Percentiles rank a stretch among this genome's conserved stretches.
Conservation (phyloP, 2,329 filamentous ascomycete genomes). For the Fusarium tupiense region DNA sequence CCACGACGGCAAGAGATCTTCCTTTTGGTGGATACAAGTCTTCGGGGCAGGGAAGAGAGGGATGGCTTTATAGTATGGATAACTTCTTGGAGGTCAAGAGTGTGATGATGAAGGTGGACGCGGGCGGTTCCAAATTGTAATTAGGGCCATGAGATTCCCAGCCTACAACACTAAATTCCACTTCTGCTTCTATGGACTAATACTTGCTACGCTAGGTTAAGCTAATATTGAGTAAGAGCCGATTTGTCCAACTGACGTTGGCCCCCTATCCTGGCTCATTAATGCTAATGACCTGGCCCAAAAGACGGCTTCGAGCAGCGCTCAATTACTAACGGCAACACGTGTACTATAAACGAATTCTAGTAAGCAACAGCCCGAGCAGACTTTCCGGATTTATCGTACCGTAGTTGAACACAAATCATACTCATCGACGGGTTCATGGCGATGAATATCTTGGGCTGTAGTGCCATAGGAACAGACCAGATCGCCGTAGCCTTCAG, state of each 20-base stretch:
- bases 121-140: conserved; percentile 4
- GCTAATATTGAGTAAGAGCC: too few relatives aligned
- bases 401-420: background rate
- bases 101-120: conserved; percentile 35
- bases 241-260: too few relatives aligned
- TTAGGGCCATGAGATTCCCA: too few relatives aligned
- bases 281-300: too few relatives aligned
- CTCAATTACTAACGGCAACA: too few relatives aligned
- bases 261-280: too few relatives aligned
- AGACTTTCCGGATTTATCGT: background rate
- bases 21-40: conserved; percentile 34
- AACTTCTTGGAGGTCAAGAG: conserved; percentile 37
- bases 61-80: conserved; percentile 25
- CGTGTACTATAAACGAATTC: background rate
- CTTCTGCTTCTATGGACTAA: too few relatives aligned
- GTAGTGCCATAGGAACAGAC: background rate
- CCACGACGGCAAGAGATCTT: conserved; percentile 7
- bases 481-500: background rate
- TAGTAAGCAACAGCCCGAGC: background rate
- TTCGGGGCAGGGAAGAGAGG: conserved; percentile 25
- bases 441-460: background rate
- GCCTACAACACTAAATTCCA: too few relatives aligned
- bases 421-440: background rate
- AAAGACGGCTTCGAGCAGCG: too few relatives aligned
- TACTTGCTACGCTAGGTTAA: too few relatives aligned